Percentiles rank a stretch among this genome's conserved stretches.
Evolutionary conservation across 306 rosid species (phyloP).

Genomic region (Gynostemma pentaphyllum): DNA sequence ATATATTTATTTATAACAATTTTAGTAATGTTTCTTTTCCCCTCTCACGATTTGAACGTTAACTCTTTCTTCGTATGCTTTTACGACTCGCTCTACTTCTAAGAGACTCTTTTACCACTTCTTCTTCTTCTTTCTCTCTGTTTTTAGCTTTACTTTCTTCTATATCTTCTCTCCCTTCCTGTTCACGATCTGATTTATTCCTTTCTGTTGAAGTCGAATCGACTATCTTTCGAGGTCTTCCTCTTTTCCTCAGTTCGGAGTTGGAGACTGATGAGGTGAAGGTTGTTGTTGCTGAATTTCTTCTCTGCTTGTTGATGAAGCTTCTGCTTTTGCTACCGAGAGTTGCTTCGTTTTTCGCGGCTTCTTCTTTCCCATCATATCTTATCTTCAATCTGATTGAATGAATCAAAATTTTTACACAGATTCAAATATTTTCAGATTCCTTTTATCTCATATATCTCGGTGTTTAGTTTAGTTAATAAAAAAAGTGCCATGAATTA

Average conservation of each 20-base stretch:
- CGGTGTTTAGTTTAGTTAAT: too few species aligned
- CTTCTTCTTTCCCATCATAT: conserved; percentile 56
- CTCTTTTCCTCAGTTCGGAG: conserved; percentile 45
- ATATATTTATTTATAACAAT: too few species aligned
- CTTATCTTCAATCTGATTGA: neutral
- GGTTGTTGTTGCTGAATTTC: conserved; percentile 20
- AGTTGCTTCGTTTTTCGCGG: conserved; percentile 57
- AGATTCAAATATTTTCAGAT: neutral
- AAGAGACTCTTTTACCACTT: too few species aligned
- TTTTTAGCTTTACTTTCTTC: conserved; percentile 15
- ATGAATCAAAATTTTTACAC: neutral
- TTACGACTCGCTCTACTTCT: too few species aligned
- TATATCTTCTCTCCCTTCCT: conserved; percentile 8
- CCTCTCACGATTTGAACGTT: too few species aligned
- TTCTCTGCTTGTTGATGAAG: conserved; percentile 37
- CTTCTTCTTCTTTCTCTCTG: conserved; percentile 12
- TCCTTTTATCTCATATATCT: too few species aligned
- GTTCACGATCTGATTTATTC: neutral
- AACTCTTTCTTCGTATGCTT: too few species aligned
- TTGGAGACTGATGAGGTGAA: conserved; percentile 24
- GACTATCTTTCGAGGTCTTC: conserved; percentile 58
- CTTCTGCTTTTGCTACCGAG: conserved; percentile 64
- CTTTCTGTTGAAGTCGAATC: conserved; percentile 10
- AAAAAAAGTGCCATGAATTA: too few species aligned
- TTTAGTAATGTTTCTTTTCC: too few species aligned